phyloP scores from a whole-genome alignment of 352 stramenopile species.

The Phytophthora capsici region DNA sequence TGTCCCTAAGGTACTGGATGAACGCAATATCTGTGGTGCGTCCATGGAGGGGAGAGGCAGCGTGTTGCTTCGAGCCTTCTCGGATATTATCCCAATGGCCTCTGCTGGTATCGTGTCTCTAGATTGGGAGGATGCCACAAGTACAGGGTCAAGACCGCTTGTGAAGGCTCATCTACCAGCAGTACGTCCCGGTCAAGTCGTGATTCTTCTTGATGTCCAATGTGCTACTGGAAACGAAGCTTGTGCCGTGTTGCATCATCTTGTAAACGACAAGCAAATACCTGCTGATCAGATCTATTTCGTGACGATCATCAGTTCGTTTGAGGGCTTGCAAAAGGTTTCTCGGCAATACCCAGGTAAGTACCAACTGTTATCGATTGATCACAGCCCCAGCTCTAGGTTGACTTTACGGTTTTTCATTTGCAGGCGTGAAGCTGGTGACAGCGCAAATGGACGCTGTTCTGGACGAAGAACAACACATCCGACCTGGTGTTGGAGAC shows the following conservation, averaged over 20 bases:
- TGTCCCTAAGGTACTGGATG: slow-evolving; percentile 19
- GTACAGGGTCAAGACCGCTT: no score
- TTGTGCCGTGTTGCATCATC: slow-evolving; percentile 5
- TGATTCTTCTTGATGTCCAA: slow-evolving; percentile 6
- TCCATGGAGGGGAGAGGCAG: slow-evolving; percentile 30
- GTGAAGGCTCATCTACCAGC: background rate
- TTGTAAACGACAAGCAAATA: slow-evolving; percentile 1
- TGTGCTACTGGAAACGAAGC: slow-evolving; percentile 3
- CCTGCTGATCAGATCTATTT: slow-evolving; percentile 1
- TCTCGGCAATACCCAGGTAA: slow-evolving; percentile 1
- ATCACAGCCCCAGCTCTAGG: background rate
- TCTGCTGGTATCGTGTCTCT: slow-evolving; percentile 20
- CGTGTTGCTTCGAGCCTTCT: slow-evolving; percentile 32
- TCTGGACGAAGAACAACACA: slow-evolving; percentile 4
- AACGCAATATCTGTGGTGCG: slow-evolving; percentile 26
- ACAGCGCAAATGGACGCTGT: slow-evolving; percentile 12
- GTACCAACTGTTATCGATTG: background rate
- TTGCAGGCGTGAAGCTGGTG: background rate
- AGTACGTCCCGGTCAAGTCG: background rate
- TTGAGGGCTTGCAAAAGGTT: slow-evolving; percentile 5
- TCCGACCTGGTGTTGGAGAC: slow-evolving; percentile 2
- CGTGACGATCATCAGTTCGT: background rate
- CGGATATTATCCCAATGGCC: slow-evolving; percentile 22
- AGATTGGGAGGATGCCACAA: background rate
- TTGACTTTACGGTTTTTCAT: background rate